Evolutionary conservation across 805 yeast genomes (phyloP), one percentile per base, ranked within the genome.

Genomic region (Blastobotrys chiropterorum): DNA sequence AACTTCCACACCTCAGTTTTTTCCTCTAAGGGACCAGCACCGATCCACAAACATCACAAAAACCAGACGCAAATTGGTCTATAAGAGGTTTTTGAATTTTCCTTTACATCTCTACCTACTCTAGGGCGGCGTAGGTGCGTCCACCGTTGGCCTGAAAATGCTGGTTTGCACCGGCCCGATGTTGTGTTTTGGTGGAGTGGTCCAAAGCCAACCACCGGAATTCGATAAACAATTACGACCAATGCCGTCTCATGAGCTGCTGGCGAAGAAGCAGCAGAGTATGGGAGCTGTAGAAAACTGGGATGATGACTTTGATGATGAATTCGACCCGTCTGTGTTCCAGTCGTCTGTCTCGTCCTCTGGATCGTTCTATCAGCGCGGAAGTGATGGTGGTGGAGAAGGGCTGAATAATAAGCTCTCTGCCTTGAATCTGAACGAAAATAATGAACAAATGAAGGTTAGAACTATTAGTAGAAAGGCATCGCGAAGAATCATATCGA

Each of bases 241-340:
- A 42, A 13, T 17, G 44, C 20, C 44, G 44, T 16, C 44, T 13
- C 19, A 15, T 16, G 20, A 26, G 30, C 17, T 30, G 47, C 40
- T 44, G 47, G 47, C 34, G 31, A 16, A 21, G 15, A 22, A 40
- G 46, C 14, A 40, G 38, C 40, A 31, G 40, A 22, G 39, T 21
- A 46, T 38, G 31, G 11, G 30, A 20, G 34, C 46, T n/a, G 52
- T 40, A 5, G 55, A 52, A 40, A 52, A 45, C 47, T 51, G 53
- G 53, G 57, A 54, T 52, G 56, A 52, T 38, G 57, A 54, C 22
- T 54, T 54, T 44, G 56, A 50, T 19, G 53, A 30, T 15, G 50
- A 47, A 11, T 38, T 50, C 21, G 48, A 49, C n/a, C 53, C 47
- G 2, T n/a, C 22, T 15, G 44, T 44, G 19, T 50, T 55, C 47